Evolutionary conservation across 2,329 filamentous ascomycete genomes (phyloP).

Genomic region (Claviceps cyperi): DNA sequence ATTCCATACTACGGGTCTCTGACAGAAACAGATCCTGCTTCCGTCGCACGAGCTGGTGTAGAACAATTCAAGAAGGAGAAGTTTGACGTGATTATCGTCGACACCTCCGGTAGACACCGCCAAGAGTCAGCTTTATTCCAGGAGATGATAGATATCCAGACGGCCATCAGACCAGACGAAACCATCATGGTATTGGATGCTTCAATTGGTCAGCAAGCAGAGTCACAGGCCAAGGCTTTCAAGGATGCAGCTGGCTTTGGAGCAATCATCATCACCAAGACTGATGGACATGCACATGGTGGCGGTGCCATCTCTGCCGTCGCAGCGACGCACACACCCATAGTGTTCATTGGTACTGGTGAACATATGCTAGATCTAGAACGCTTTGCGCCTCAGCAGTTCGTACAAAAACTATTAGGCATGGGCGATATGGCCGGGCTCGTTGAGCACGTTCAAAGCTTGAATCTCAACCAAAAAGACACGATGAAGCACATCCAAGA

Average conservation of each 20-base stretch:
- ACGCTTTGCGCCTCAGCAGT: slow-evolving; percentile 80
- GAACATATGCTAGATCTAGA: slow-evolving; percentile 96
- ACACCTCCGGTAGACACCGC: slow-evolving; percentile 87
- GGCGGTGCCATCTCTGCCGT: slow-evolving; percentile 97
- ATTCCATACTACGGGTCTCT: slow-evolving; percentile 97
- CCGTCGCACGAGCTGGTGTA: slow-evolving; percentile 88
- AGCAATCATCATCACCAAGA: slow-evolving; percentile 98
- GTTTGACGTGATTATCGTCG: slow-evolving; percentile 97
- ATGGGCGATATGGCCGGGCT: slow-evolving; percentile 96
- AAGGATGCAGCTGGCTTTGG: slow-evolving; percentile 95
- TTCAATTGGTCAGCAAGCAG: slow-evolving; percentile 90
- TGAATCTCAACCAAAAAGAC: slow-evolving; percentile 94
- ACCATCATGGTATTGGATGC: slow-evolving; percentile 97
- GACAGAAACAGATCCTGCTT: slow-evolving; percentile 88
- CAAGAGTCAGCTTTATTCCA: slow-evolving; percentile 92
- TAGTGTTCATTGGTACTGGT: slow-evolving; percentile 94
- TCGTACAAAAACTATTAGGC: slow-evolving; percentile 83
- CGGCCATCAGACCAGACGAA: slow-evolving; percentile 79
- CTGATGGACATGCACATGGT: slow-evolving; percentile 85
- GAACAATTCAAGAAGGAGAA: slow-evolving; percentile 98
- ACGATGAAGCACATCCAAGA: slow-evolving; percentile 98
- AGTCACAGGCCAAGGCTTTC: slow-evolving; percentile 89
- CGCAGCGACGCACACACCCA: slow-evolving; percentile 88
- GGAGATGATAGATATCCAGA: slow-evolving; percentile 95
- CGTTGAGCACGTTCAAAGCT: slow-evolving; percentile 88